Conservation (phyloP, 2,329 filamentous ascomycete species). For the Diaporthe destruens region DNA sequence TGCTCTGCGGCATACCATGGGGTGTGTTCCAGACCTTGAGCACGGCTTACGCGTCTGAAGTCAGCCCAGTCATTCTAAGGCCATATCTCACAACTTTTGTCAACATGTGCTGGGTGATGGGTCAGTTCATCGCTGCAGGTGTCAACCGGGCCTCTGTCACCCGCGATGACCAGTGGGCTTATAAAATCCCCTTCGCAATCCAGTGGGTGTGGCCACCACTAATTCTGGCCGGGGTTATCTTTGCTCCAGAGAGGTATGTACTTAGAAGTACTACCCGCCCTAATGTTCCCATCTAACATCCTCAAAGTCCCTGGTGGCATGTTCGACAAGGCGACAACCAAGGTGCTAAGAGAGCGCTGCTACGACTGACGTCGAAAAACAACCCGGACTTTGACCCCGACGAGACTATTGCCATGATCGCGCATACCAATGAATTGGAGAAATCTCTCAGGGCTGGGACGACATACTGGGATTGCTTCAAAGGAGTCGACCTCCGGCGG, state of each 20-base stretch:
- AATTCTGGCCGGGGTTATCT: slow-evolving; percentile 73
- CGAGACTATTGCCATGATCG: slow-evolving; percentile 92
- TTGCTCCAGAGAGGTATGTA: slow-evolving; percentile 68
- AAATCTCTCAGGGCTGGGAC: slow-evolving; percentile 79
- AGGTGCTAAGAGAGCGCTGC: slow-evolving; percentile 74
- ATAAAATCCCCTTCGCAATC: slow-evolving; percentile 76
- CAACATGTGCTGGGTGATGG: slow-evolving; percentile 82
- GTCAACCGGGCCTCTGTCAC: slow-evolving; percentile 77
- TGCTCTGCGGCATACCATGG: slow-evolving; percentile 74
- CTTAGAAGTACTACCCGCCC: background rate
- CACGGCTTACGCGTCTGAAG: slow-evolving; percentile 77
- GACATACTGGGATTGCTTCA: slow-evolving; percentile 86
- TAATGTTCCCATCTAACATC: background rate
- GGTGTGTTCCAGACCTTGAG: slow-evolving; percentile 69
- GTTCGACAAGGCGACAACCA: slow-evolving; percentile 74
- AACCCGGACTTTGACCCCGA: slow-evolving; percentile 83
- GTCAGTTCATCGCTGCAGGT: slow-evolving; percentile 78
- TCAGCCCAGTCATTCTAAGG: slow-evolving; percentile 78
- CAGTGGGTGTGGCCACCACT: slow-evolving; percentile 85
- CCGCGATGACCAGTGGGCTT: slow-evolving; percentile 73
- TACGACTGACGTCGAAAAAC: slow-evolving; percentile 72
- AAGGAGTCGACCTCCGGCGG: slow-evolving; percentile 79
- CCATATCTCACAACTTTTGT: slow-evolving; percentile 81
- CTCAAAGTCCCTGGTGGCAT: slow-evolving; percentile 80
- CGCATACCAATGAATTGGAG: slow-evolving; percentile 87